Conservation (phyloP, 2,329 filamentous ascomycete species). For the Bipolaris gigantea region DNA sequence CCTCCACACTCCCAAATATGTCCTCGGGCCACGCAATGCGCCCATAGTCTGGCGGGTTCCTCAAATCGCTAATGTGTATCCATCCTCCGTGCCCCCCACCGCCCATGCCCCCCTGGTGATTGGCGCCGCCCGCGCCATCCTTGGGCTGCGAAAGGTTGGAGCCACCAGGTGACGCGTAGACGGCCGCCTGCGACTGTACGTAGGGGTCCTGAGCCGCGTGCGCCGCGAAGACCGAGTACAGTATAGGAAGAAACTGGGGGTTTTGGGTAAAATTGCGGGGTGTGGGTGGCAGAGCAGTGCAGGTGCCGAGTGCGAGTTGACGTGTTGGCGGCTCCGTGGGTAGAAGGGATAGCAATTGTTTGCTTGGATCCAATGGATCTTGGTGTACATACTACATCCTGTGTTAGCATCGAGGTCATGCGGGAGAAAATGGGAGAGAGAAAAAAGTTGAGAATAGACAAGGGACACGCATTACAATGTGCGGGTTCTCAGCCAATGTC, state of each 20-base stretch:
- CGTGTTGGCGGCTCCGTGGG: constrained; percentile 57
- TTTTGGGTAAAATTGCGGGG: constrained; percentile 61
- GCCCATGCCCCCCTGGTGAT: constrained; percentile 60
- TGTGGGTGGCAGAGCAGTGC: constrained; percentile 58
- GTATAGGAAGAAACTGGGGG: constrained; percentile 56
- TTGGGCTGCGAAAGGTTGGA: constrained; percentile 54
- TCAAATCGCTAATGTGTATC: constrained; percentile 64
- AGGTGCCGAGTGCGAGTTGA: constrained; percentile 59
- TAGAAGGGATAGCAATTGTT: constrained; percentile 59
- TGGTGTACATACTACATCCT: constrained; percentile 53
- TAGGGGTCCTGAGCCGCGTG: constrained; percentile 60
- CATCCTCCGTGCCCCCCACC: constrained; percentile 62
- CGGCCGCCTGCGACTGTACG: constrained; percentile 60
- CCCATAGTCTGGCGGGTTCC: constrained; percentile 64
- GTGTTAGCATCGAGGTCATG: constrained; percentile 1
- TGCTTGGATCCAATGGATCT: constrained; percentile 44
- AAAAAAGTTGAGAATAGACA: not conserved
- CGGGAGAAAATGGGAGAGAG: no score
- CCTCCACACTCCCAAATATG: constrained; percentile 66
- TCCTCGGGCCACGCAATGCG: constrained; percentile 68
- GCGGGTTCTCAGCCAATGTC: constrained; percentile 50
- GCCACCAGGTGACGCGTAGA: constrained; percentile 62
- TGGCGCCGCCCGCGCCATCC: constrained; percentile 58
- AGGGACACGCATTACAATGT: constrained; percentile 39
- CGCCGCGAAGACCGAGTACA: constrained; percentile 59